phyloP scores from a whole-genome alignment of 1,284 basidiomycete species.

The Tilletia caries region DNA sequence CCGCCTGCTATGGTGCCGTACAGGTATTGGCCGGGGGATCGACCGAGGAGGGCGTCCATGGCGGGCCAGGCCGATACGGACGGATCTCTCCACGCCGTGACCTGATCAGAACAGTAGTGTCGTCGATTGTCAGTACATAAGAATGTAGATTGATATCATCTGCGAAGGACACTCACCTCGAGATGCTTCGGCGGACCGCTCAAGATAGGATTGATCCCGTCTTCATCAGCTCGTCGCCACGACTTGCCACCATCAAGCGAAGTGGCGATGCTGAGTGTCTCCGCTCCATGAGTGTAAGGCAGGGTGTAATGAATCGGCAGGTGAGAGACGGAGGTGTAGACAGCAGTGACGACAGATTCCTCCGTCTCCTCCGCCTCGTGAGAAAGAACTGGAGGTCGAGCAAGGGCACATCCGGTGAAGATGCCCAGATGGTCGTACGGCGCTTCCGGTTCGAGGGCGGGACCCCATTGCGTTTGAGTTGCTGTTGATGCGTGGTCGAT shows the following conservation, averaged over 20 bases:
- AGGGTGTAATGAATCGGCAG: slow-evolving; percentile 38
- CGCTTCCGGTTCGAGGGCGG: not conserved
- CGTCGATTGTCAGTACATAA: too few species aligned
- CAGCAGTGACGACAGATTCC: slow-evolving; percentile 27
- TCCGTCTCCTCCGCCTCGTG: slow-evolving; percentile 18
- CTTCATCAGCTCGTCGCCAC: slow-evolving; percentile 19
- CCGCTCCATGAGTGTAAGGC: slow-evolving; percentile 32
- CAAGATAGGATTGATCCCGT: slow-evolving; percentile 23
- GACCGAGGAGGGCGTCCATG: slow-evolving; percentile 28
- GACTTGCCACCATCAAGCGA: slow-evolving; percentile 33
- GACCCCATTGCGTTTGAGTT: not conserved
- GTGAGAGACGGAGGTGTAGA: slow-evolving; percentile 41
- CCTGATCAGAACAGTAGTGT: not conserved
- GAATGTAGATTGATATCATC: too few species aligned
- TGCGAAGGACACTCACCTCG: slow-evolving; percentile 18
- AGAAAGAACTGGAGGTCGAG: slow-evolving; percentile 24
- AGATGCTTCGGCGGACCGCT: slow-evolving; percentile 29
- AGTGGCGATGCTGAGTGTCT: slow-evolving; percentile 36
- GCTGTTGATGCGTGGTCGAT: not conserved
- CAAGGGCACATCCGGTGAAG: slow-evolving; percentile 38
- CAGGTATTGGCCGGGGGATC: slow-evolving; percentile 16
- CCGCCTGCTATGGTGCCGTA: slow-evolving; percentile 38
- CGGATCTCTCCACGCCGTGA: slow-evolving; percentile 41
- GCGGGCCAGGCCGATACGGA: slow-evolving; percentile 33
- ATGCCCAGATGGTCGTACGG: slow-evolving; percentile 36